phyloP scores from a whole-genome alignment of 2,329 filamentous ascomycete genomes.

The Aplosporella prunicola region DNA sequence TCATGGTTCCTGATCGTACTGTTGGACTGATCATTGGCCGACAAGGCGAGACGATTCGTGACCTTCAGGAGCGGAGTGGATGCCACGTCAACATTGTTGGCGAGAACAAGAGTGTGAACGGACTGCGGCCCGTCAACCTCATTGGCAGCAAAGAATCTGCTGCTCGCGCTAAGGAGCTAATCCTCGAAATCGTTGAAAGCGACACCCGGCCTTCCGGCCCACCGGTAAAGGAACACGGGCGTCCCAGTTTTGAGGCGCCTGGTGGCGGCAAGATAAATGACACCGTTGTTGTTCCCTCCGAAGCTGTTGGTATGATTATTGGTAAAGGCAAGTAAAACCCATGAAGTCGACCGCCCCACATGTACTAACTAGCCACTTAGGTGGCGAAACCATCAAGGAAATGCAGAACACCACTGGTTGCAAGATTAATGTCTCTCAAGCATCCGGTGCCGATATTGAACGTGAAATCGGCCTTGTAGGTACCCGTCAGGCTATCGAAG shows the following conservation, averaged over 20 bases:
- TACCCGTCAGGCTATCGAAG: constrained; percentile 63
- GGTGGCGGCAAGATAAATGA: constrained; percentile 62
- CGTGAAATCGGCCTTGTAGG: constrained; percentile 83
- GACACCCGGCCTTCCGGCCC: constrained; percentile 45
- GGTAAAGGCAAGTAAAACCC: constrained; percentile 61
- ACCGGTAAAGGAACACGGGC: constrained; percentile 32
- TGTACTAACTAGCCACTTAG: constrained; percentile 25
- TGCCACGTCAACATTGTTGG: constrained; percentile 94
- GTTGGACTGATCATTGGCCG: constrained; percentile 91
- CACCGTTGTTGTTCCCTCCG: constrained; percentile 75
- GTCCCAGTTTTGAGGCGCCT: constrained; percentile 29
- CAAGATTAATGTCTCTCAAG: constrained; percentile 88
- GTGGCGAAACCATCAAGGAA: constrained; percentile 86
- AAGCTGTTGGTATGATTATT: constrained; percentile 93
- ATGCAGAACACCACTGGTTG: constrained; percentile 83
- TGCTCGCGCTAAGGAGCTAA: constrained; percentile 71
- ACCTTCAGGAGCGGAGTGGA: constrained; percentile 83
- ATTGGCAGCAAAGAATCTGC: constrained; percentile 71
- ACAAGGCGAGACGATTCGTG: constrained; percentile 84
- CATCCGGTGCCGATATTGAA: constrained; percentile 68
- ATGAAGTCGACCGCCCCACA: neutral
- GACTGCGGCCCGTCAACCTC: constrained; percentile 78
- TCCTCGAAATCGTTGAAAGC: constrained; percentile 90
- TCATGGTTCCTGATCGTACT: constrained; percentile 90
- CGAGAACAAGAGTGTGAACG: constrained; percentile 87